Evolutionary conservation across 2,329 filamentous ascomycete genomes (phyloP).

Genomic region (Trichoderma sp.): DNA sequence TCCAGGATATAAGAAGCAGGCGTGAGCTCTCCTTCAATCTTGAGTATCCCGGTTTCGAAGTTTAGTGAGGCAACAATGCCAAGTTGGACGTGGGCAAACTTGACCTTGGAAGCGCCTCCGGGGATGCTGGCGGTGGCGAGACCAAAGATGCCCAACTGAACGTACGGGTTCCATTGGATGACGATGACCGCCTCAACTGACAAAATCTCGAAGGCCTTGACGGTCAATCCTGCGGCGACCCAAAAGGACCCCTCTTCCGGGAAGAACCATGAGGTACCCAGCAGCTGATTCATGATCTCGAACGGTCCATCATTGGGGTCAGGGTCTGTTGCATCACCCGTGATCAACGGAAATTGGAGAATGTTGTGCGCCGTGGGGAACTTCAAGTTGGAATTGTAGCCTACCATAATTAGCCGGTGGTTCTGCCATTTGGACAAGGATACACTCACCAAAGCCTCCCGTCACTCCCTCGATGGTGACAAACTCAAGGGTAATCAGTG

Average conservation of each 20-base stretch:
- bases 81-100: slow-evolving; percentile 35
- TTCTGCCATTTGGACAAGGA: too few species aligned
- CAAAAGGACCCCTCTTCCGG: neutral
- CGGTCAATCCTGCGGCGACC: neutral
- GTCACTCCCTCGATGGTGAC: too few species aligned
- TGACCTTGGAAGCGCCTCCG: neutral
- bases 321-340: neutral
- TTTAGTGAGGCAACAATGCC: slow-evolving; percentile 38
- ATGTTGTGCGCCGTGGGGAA: neutral
- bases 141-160: neutral
- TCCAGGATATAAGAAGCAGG: slow-evolving; percentile 42
- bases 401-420: neutral
- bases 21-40: slow-evolving; percentile 40
- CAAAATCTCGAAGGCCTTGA: neutral
- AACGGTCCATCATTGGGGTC: neutral
- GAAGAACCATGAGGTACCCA: neutral
- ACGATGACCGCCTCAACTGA: neutral
- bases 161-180: neutral
- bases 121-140: neutral
- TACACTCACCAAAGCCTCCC: too few species aligned
- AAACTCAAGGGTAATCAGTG: too few species aligned
- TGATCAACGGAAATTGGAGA: neutral
- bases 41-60: slow-evolving; percentile 35
- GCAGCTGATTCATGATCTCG: neutral
- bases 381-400: neutral